A percentile compares a stretch with the other conserved stretches of the same genome.
Conservation (phyloP, 495 filamentous ascomycete species). For the Hypoxylon rickii region DNA sequence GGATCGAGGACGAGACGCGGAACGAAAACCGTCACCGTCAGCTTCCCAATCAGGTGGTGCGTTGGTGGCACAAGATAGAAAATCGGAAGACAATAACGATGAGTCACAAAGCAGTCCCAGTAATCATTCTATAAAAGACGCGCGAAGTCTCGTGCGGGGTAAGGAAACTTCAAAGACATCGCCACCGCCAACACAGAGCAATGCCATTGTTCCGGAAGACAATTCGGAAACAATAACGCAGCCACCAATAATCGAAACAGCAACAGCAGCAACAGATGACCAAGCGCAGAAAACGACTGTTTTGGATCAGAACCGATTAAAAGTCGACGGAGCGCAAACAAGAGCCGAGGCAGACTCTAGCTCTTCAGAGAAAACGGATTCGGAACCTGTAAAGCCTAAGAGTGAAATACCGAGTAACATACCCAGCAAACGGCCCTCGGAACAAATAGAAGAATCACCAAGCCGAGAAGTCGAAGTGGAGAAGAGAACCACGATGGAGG, state of each 20-base stretch:
- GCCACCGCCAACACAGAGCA: not conserved
- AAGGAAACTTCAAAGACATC: no score
- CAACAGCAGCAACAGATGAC: no score
- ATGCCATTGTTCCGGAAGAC: conserved; percentile 7
- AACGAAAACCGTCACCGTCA: no score
- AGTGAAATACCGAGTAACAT: conserved; percentile 19
- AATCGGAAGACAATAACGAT: conserved; percentile 7
- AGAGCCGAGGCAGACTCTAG: conserved; percentile 1
- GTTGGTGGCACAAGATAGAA: no score
- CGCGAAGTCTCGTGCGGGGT: not conserved
- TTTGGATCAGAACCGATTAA: conserved; percentile 6
- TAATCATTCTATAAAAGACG: conserved; percentile 1
- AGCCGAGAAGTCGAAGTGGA: conserved; percentile 20
- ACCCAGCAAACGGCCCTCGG: not conserved
- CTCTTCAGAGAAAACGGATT: not conserved
- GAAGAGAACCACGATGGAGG: conserved; percentile 30
- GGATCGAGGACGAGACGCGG: no score
- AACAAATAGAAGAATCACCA: conserved; percentile 5
- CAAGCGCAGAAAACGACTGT: conserved; percentile 5
- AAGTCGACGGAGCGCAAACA: conserved; percentile 5
- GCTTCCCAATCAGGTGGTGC: no score
- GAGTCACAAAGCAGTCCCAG: conserved; percentile 19
- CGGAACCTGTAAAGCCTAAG: conserved; percentile 5
- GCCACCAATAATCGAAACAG: no score
- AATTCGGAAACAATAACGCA: not conserved